Evolutionary conservation across 164 flowering plant species (phyloP).

Genomic region (Aristolochia contorta): DNA sequence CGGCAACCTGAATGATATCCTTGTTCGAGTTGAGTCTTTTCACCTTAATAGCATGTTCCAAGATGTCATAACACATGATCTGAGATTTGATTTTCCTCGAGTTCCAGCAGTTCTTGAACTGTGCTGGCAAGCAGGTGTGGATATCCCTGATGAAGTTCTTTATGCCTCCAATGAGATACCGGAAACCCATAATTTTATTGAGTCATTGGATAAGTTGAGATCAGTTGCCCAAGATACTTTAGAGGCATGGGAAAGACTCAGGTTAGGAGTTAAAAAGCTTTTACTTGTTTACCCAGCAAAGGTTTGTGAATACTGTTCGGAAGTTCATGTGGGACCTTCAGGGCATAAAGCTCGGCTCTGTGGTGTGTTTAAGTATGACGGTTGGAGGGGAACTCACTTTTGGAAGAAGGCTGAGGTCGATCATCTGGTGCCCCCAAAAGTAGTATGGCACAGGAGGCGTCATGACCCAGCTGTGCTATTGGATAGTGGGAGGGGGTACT

Average conservation of each 20-base stretch:
- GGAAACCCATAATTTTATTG: conserved; percentile 5
- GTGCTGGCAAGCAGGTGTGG: conserved; percentile 79
- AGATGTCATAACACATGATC: conserved; percentile 51
- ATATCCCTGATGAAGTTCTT: conserved; percentile 17
- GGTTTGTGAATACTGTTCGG: conserved; percentile 75
- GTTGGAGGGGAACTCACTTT: conserved; percentile 71
- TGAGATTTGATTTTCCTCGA: conserved; percentile 79
- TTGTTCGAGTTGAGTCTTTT: conserved; percentile 70
- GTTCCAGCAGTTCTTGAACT: conserved; percentile 80
- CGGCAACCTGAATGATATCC: conserved; percentile 58
- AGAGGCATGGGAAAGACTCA: conserved; percentile 70
- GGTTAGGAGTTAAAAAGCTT: conserved; percentile 58
- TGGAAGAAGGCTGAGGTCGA: conserved; percentile 84
- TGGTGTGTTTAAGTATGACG: conserved; percentile 70
- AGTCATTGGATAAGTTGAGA: conserved; percentile 26
- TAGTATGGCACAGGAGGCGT: conserved; percentile 67
- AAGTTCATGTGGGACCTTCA: conserved; percentile 86
- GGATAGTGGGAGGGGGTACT: conserved; percentile 50
- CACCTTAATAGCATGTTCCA: conserved; percentile 58
- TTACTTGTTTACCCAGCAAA: conserved; percentile 65
- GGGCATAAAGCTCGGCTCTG: conserved; percentile 85
- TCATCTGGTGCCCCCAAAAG: conserved; percentile 66
- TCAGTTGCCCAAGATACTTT: conserved; percentile 43
- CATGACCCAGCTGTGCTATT: conserved; percentile 73
- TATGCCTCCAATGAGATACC: neutral